Conservation (phyloP, 176 grass and related monocot species). For the Olyra latifolia region DNA sequence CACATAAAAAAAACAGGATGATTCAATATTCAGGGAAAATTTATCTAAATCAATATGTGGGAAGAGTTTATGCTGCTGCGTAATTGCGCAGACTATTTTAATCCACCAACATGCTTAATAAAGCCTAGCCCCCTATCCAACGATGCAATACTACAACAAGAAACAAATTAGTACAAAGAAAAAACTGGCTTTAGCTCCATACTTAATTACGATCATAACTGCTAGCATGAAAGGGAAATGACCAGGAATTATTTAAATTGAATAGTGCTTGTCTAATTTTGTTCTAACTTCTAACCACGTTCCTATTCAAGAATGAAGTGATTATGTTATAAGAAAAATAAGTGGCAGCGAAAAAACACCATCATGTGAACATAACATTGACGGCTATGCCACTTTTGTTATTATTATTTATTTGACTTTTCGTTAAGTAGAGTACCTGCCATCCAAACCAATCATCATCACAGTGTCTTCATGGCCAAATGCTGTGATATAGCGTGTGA, state of each 20-base stretch:
- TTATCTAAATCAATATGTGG: background rate
- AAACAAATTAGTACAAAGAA: background rate
- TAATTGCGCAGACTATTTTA: background rate
- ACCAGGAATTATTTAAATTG: background rate
- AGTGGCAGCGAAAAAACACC: background rate
- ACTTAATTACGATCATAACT: slow-evolving; percentile 7
- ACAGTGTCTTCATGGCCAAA: slow-evolving; percentile 74
- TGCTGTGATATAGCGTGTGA: slow-evolving; percentile 45
- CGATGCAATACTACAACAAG: background rate
- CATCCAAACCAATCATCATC: slow-evolving; percentile 71
- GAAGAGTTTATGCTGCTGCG: background rate
- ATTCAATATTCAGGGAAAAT: background rate
- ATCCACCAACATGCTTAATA: background rate
- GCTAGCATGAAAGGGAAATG: background rate
- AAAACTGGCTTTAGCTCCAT: background rate
- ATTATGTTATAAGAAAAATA: slow-evolving; percentile 9
- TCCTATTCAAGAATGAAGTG: background rate
- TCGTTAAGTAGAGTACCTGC: slow-evolving; percentile 44
- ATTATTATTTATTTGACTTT: background rate
- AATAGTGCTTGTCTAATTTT: background rate
- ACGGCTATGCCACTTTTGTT: background rate
- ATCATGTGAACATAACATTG: background rate
- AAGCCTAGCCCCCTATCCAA: background rate
- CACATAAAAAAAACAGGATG: background rate
- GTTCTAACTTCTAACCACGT: background rate